Percentiles rank a stretch among this genome's conserved stretches.
Conservation (phyloP, 345 rosid species). For the Rhizophora mangle region DNA sequence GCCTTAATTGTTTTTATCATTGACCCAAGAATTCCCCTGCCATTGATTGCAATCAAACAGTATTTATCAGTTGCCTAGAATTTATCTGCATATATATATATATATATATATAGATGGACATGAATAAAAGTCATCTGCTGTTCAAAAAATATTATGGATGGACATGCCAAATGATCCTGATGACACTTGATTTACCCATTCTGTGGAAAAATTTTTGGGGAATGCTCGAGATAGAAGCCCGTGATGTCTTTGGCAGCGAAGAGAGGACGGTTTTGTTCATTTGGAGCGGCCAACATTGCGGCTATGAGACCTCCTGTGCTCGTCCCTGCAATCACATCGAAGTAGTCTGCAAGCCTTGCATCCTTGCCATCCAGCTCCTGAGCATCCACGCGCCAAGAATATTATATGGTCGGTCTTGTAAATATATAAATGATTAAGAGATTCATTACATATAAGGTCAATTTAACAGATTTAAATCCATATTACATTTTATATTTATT, state of each 20-base stretch:
- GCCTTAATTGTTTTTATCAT: slow-evolving; percentile 26
- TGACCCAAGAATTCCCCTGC: background rate
- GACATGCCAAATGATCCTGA: no score
- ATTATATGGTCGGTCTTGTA: background rate
- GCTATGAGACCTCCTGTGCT: slow-evolving; percentile 25
- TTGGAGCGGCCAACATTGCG: slow-evolving; percentile 22
- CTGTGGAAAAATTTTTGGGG: slow-evolving; percentile 62
- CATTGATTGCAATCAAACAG: background rate
- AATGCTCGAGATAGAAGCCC: slow-evolving; percentile 35
- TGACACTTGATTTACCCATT: slow-evolving; percentile 11
- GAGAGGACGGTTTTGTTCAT: slow-evolving; percentile 3
- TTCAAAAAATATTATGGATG: no score
- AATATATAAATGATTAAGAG: background rate
- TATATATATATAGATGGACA: no score
- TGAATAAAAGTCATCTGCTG: no score
- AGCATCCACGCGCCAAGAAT: background rate
- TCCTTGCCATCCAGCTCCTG: slow-evolving; percentile 16
- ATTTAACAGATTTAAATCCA: no score
- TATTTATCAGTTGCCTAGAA: background rate
- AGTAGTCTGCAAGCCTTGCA: slow-evolving; percentile 22
- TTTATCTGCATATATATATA: background rate
- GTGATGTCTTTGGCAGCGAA: background rate
- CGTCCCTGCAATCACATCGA: slow-evolving; percentile 23
- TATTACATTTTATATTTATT: no score
- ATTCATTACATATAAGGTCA: background rate